Percentiles rank a stretch among this genome's conserved stretches.
Conservation (phyloP, 2,329 filamentous ascomycete genomes). For the Meredithiella fracta region DNA sequence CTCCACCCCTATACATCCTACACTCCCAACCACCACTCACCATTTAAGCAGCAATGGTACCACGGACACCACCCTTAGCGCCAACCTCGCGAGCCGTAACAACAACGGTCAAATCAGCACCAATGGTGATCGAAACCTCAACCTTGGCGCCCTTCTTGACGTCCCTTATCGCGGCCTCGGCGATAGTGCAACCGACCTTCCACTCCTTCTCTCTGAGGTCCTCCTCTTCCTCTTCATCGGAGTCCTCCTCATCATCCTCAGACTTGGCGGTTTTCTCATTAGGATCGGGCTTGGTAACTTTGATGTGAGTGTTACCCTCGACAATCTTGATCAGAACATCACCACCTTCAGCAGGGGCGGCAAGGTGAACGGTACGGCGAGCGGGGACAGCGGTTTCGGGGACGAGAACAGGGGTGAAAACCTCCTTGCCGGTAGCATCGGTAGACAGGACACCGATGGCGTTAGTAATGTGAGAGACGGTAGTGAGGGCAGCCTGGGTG, state of each 20-base stretch:
- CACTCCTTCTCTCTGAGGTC: conserved; percentile 81
- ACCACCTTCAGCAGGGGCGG: conserved; percentile 62
- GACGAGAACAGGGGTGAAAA: conserved; percentile 67
- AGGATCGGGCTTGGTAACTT: conserved; percentile 75
- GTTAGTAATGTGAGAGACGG: conserved; percentile 75
- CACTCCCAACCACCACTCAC: conserved; percentile 5
- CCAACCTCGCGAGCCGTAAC: conserved; percentile 75
- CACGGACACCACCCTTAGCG: conserved; percentile 68
- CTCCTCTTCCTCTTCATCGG: conserved; percentile 53
- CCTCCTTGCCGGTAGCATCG: conserved; percentile 40
- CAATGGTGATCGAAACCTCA: conserved; percentile 83
- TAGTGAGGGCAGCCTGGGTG: conserved; percentile 86
- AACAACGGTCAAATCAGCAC: conserved; percentile 60
- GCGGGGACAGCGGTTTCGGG: conserved; percentile 82
- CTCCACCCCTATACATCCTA: not conserved
- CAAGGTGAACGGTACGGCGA: conserved; percentile 65
- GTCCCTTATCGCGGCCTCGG: conserved; percentile 68
- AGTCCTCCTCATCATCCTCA: conserved; percentile 32
- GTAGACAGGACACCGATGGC: conserved; percentile 72
- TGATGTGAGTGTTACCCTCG: conserved; percentile 82
- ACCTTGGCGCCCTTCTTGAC: conserved; percentile 82
- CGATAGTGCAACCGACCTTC: conserved; percentile 70
- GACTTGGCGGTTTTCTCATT: conserved; percentile 43
- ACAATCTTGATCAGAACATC: conserved; percentile 77
- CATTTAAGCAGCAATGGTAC: conserved; percentile 26